A percentile compares a stretch with the other conserved stretches of the same genome.
Evolutionary conservation across 805 yeast species (phyloP).

Genomic region (Wickerhamiella vanderwaltii): DNA sequence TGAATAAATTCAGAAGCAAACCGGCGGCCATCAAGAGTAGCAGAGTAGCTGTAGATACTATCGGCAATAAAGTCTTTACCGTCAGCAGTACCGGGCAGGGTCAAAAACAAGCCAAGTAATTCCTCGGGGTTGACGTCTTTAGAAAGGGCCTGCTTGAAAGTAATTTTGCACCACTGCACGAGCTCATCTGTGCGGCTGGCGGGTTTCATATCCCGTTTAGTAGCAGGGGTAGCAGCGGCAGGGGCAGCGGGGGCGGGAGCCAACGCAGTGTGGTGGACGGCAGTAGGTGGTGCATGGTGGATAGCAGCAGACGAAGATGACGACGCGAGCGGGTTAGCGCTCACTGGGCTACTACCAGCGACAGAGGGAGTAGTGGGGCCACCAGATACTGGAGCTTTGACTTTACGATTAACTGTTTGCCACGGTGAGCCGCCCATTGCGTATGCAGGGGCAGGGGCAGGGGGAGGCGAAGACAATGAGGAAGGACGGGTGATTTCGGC

Average conservation of each 20-base stretch:
- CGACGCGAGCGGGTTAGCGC: too few relatives aligned
- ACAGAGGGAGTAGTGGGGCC: slow-evolving; percentile 3
- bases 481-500: slow-evolving; percentile 7
- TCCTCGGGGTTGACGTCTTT: slow-evolving; percentile 67
- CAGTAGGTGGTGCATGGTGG: slow-evolving; percentile 3
- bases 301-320: slow-evolving; percentile 3
- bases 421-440: slow-evolving; percentile 4
- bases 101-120: slow-evolving; percentile 64
- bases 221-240: slow-evolving; percentile 8
- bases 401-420: slow-evolving; percentile 13
- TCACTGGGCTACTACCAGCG: too few relatives aligned
- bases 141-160: slow-evolving; percentile 40
- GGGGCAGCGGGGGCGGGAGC: slow-evolving; percentile 12
- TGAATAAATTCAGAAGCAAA: slow-evolving; percentile 84
- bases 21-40: slow-evolving; percentile 87
- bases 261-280: slow-evolving; percentile 3
- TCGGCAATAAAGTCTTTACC: slow-evolving; percentile 81
- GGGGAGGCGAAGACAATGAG: not conserved
- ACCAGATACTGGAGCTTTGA: slow-evolving; percentile 15
- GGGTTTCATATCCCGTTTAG: slow-evolving; percentile 9
- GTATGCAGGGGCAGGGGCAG: not conserved
- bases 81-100: slow-evolving; percentile 65
- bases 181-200: slow-evolving; percentile 29
- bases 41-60: slow-evolving; percentile 58
- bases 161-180: slow-evolving; percentile 30